Conservation (phyloP, 2,329 filamentous ascomycete species). For the Exophiala bonariae region DNA sequence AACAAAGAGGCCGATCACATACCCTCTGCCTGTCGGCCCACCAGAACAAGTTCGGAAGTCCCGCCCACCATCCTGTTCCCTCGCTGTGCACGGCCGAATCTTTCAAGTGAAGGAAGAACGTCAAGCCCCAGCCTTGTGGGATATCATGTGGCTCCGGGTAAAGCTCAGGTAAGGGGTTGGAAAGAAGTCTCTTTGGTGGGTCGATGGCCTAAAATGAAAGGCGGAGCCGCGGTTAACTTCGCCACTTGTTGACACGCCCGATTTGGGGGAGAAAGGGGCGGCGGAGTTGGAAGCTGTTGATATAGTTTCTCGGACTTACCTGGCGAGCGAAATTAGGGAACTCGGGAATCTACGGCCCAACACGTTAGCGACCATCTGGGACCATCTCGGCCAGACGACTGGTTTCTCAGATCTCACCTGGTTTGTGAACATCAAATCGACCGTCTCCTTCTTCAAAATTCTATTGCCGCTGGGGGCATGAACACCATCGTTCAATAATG, state of each 20-base stretch:
- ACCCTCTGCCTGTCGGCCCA: constrained; percentile 62
- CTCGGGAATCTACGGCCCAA: constrained; percentile 56
- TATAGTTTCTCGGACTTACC: constrained; percentile 15
- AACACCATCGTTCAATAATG: constrained; percentile 64
- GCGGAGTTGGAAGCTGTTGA: not conserved
- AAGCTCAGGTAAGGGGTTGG: constrained; percentile 54
- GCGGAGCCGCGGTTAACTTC: not conserved
- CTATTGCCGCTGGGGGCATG: constrained; percentile 56
- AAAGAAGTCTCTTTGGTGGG: constrained; percentile 50
- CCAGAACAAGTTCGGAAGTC: constrained; percentile 62
- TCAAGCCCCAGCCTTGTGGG: constrained; percentile 67
- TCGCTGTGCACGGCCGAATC: constrained; percentile 51
- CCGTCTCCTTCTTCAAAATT: constrained; percentile 58
- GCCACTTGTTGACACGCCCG: too few relatives aligned
- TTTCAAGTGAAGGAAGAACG: constrained; percentile 54
- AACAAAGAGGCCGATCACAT: too few relatives aligned
- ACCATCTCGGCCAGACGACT: too few relatives aligned
- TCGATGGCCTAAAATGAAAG: constrained; percentile 31
- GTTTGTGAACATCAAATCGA: constrained; percentile 66
- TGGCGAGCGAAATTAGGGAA: constrained; percentile 56
- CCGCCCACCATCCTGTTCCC: constrained; percentile 58
- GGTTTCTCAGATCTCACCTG: constrained; percentile 37
- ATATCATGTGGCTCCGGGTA: constrained; percentile 48
- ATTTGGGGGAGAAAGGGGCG: not conserved
- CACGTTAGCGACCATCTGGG: constrained; percentile 46